phyloP scores from a whole-genome alignment of 2,329 filamentous ascomycete species.

The Penicillium psychrosexuale region DNA sequence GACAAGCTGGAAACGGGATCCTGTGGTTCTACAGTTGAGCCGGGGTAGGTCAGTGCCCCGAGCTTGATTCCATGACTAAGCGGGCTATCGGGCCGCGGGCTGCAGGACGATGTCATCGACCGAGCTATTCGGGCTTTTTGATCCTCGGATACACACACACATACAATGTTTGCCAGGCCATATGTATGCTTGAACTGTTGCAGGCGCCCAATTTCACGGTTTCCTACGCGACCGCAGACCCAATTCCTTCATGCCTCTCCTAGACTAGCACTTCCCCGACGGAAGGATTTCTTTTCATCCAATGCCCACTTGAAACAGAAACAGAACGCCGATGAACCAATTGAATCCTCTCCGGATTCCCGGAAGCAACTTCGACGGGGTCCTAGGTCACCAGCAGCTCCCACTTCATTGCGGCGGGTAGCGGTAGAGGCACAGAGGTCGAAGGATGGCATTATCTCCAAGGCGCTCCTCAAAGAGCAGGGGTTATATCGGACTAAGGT shows the following conservation, averaged over 20 bases:
- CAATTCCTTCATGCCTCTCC: constrained; percentile 36
- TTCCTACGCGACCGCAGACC: constrained; percentile 31
- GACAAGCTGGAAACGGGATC: constrained; percentile 17
- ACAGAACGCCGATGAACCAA: constrained; percentile 18
- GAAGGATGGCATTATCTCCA: constrained; percentile 51
- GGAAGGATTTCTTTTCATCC: constrained; percentile 65
- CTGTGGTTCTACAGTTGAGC: constrained; percentile 18
- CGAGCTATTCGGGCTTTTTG: neutral
- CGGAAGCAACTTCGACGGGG: constrained; percentile 49
- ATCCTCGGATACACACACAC: neutral
- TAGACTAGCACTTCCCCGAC: constrained; percentile 44
- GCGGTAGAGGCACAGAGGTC: constrained; percentile 77
- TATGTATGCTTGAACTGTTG: constrained; percentile 34
- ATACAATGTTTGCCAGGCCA: constrained; percentile 32
- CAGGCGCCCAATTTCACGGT: constrained; percentile 27
- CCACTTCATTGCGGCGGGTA: constrained; percentile 77
- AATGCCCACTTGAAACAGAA: constrained; percentile 54
- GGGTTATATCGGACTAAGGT: constrained; percentile 40
- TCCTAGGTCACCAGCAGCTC: constrained; percentile 53
- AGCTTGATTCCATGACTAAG: constrained; percentile 21
- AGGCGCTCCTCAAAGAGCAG: constrained; percentile 40
- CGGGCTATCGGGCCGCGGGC: constrained; percentile 10
- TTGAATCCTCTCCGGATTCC: constrained; percentile 17
- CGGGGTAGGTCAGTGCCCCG: constrained; percentile 20
- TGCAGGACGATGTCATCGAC: constrained; percentile 17